Evolutionary conservation across 176 grass and related monocot genomes (phyloP).

Genomic region (Chloris gayana): DNA sequence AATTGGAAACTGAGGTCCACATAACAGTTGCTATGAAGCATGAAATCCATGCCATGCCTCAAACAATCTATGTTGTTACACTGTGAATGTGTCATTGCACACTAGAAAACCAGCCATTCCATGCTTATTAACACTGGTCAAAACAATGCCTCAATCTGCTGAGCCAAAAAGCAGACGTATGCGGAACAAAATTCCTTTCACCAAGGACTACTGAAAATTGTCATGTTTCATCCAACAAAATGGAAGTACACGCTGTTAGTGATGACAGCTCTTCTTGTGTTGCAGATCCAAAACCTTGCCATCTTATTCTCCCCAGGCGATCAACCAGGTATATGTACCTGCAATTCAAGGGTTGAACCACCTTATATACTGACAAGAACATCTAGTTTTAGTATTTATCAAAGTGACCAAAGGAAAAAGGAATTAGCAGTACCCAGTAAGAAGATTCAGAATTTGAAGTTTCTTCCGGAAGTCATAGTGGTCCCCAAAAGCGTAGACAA

Average conservation of each 20-base stretch:
- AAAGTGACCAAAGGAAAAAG: slow-evolving; percentile 5
- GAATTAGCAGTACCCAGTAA: slow-evolving; percentile 71
- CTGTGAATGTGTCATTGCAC: background rate
- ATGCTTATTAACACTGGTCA: background rate
- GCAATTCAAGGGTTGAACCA: slow-evolving; percentile 25
- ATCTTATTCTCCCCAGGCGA: slow-evolving; percentile 75
- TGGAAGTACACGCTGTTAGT: slow-evolving; percentile 53
- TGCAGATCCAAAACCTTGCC: slow-evolving; percentile 88
- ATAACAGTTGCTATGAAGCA: background rate
- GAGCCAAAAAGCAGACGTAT: background rate
- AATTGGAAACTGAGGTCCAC: background rate
- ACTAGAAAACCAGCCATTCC: slow-evolving; percentile 1
- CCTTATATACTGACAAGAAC: slow-evolving; percentile 9
- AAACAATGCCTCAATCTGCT: background rate
- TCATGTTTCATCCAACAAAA: slow-evolving; percentile 80
- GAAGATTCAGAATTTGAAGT: slow-evolving; percentile 85
- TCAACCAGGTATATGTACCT: slow-evolving; percentile 93
- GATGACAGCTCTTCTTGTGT: slow-evolving; percentile 70
- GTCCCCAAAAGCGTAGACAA: slow-evolving; percentile 67
- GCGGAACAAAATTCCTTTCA: slow-evolving; percentile 11
- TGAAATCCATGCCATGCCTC: background rate
- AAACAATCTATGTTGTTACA: slow-evolving; percentile 16
- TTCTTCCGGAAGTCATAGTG: slow-evolving; percentile 77
- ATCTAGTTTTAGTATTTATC: background rate
- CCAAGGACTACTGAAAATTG: background rate